Conservation (phyloP, 768 basidiomycete genomes). For the Symmetrospora coprosmae region DNA sequence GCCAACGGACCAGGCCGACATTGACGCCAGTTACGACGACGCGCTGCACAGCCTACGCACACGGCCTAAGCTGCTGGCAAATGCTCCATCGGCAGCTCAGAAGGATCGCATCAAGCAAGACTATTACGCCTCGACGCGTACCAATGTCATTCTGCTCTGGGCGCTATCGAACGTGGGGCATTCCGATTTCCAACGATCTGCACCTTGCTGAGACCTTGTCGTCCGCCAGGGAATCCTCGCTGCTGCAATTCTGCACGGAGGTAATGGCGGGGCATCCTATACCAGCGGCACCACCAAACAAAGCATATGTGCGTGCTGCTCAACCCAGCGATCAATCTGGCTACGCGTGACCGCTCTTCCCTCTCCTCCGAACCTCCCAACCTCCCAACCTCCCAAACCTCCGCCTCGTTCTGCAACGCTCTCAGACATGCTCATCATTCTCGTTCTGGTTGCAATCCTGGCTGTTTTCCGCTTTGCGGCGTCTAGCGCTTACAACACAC, state of each 20-base stretch:
- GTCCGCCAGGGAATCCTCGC: constrained; percentile 50
- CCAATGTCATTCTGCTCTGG: constrained; percentile 68
- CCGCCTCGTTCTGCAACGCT: neutral
- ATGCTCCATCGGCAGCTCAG: constrained; percentile 29
- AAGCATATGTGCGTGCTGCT: constrained; percentile 38
- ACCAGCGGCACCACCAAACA: constrained; percentile 45
- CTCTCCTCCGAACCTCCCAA: neutral
- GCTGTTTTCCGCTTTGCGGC: constrained; percentile 47
- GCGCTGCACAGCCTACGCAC: constrained; percentile 50
- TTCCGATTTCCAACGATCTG: neutral
- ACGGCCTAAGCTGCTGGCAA: constrained; percentile 33
- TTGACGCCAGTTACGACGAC: constrained; percentile 71
- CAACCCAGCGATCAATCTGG: neutral
- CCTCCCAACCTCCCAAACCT: neutral
- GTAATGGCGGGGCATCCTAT: constrained; percentile 53
- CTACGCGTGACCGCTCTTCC: neutral
- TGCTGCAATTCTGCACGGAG: constrained; percentile 53
- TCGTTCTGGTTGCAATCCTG: constrained; percentile 64
- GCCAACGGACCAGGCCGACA: constrained; percentile 31
- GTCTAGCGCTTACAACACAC: constrained; percentile 43
- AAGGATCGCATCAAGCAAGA: constrained; percentile 44
- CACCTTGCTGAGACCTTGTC: constrained; percentile 5
- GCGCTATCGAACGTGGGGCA: constrained; percentile 61
- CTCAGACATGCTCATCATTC: constrained; percentile 60
- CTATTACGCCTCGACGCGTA: constrained; percentile 75